Percentiles rank a stretch among this genome's conserved stretches.
Evolutionary conservation across 2,329 filamentous ascomycete genomes (phyloP).

Genomic region (Berkeleyomyces rouxiae): DNA sequence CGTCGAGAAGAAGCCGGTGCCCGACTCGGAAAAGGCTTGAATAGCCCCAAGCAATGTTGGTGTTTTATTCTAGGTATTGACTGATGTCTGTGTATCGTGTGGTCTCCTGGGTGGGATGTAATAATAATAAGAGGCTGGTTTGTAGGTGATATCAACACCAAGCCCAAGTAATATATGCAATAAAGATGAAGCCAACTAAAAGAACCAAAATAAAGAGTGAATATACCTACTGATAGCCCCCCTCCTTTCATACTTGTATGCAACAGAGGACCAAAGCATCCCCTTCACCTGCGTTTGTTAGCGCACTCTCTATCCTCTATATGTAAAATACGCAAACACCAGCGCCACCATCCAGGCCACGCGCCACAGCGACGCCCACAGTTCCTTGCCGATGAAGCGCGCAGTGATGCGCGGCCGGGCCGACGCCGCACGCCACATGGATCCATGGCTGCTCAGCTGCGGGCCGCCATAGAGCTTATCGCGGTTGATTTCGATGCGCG

Average conservation of each 20-base stretch:
- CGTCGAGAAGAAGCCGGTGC: not conserved
- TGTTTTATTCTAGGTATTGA: conserved; percentile 31
- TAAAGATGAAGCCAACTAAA: not conserved
- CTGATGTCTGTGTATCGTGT: not conserved
- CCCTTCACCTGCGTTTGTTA: not conserved
- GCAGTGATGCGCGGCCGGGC: conserved; percentile 23
- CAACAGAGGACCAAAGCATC: not conserved
- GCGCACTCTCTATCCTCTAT: conserved; percentile 32
- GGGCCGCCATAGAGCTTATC: conserved; percentile 24
- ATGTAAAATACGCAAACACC: conserved; percentile 52
- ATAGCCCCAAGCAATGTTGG: not conserved
- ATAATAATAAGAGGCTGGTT: conserved; percentile 23
- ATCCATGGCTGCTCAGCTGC: conserved; percentile 3
- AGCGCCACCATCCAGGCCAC: conserved; percentile 45
- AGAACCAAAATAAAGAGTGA: not conserved
- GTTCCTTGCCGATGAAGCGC: conserved; percentile 37
- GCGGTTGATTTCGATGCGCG: conserved; percentile 37
- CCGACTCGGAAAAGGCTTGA: not conserved
- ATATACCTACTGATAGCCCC: not conserved
- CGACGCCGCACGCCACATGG: conserved; percentile 19
- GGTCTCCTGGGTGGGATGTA: conserved; percentile 20
- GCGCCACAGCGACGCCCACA: conserved; percentile 42
- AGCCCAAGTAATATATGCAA: not conserved
- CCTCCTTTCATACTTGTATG: not conserved
- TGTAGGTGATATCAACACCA: conserved; percentile 37